phyloP scores from a whole-genome alignment of 495 filamentous ascomycete genomes.

The Pseudomonodictys pantanalensis region DNA sequence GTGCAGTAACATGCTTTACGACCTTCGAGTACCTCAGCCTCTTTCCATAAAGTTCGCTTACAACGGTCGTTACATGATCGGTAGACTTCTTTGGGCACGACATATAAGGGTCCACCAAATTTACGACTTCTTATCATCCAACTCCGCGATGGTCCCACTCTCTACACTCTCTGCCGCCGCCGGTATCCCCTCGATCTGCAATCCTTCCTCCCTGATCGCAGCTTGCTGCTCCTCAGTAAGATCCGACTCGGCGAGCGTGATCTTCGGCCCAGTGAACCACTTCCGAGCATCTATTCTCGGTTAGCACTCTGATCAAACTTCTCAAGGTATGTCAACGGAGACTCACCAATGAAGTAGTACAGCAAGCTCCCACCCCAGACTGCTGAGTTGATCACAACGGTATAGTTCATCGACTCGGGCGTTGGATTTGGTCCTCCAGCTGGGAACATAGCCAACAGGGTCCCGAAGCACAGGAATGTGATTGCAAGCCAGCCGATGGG shows the following conservation, averaged over 20 bases:
- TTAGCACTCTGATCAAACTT: background rate
- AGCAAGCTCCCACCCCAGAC: slow-evolving; percentile 60
- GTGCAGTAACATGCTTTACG: no score
- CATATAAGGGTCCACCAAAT: no score
- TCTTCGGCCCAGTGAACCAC: slow-evolving; percentile 45
- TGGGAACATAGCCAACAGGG: slow-evolving; percentile 59
- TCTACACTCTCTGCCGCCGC: no score
- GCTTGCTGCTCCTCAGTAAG: slow-evolving; percentile 36
- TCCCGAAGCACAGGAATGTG: slow-evolving; percentile 55
- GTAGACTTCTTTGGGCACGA: no score
- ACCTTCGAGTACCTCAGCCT: no score
- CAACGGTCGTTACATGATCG: no score
- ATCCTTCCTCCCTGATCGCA: slow-evolving; percentile 36
- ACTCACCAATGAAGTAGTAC: slow-evolving; percentile 50
- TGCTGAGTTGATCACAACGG: slow-evolving; percentile 60
- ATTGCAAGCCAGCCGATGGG: slow-evolving; percentile 55
- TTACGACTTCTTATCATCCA: no score
- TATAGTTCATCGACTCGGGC: slow-evolving; percentile 62
- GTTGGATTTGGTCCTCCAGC: slow-evolving; percentile 55
- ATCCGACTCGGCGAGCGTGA: slow-evolving; percentile 36
- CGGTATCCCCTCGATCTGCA: slow-evolving; percentile 30
- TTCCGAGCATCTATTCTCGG: slow-evolving; percentile 37
- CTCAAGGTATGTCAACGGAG: background rate
- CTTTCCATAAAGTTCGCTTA: no score
- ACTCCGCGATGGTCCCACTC: no score